phyloP scores from a whole-genome alignment of 1,284 basidiomycete genomes.

The Rhodotorula mucilaginosa region DNA sequence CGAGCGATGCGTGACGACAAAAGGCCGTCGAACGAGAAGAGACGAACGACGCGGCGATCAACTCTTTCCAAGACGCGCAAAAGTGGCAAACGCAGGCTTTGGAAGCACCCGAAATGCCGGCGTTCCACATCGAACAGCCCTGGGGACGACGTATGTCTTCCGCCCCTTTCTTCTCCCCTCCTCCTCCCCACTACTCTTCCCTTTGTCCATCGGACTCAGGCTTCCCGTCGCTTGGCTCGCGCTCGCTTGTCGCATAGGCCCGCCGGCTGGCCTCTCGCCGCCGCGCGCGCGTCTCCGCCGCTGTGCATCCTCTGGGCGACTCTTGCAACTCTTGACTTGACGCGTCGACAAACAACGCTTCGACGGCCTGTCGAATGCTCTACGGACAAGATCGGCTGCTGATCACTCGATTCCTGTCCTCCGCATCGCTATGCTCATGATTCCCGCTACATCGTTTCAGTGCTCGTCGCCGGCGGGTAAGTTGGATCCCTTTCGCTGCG shows the following conservation, averaged over 20 bases:
- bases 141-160: slow-evolving; percentile 38
- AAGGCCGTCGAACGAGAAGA: no score
- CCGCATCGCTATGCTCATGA: not conserved
- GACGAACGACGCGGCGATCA: no score
- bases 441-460: slow-evolving; percentile 1
- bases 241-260: not conserved
- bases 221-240: not conserved
- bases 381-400: not conserved
- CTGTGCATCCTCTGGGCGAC: no score
- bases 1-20: no score
- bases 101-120: not conserved
- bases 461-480: slow-evolving; percentile 39
- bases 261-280: not conserved
- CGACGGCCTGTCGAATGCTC: no score
- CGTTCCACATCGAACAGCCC: no score
- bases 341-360: no score
- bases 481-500: not conserved
- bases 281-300: no score
- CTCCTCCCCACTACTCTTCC: not conserved
- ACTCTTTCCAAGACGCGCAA: no score
- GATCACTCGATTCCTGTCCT: not conserved
- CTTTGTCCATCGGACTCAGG: not conserved
- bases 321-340: no score
- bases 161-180: no score
- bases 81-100: no score